Base-by-base conservation (phyloP, 2,329 filamentous ascomycete genomes). In the Botrytis sinoallii region DNA sequence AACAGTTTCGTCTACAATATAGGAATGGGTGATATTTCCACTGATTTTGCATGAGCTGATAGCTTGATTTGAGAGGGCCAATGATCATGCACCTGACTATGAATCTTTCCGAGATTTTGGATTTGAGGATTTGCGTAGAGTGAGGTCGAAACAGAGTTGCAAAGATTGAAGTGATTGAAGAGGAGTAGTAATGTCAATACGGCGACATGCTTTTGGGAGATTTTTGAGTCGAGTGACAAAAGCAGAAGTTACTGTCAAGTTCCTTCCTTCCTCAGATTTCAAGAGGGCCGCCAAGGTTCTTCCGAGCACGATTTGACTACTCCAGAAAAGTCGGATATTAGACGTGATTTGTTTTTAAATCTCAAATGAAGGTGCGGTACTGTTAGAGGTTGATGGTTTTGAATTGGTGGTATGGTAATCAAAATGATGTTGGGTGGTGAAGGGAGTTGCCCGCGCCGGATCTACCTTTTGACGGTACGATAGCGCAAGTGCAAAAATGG, bases 131-230 rank as follows among this genome's bases (percentile, higher is more conserved):
- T 29, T 32, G 40, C 18, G 44, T n/a, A 71, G 12, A 44, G 64
- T 77, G 76, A 76, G 60, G 77, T 76, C 74, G 72, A 74, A 74
- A 77, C 76, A 77, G 61, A 76, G 69, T 52, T 71, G 61, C 48
- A 44, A 57, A 20, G 65, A 65, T 57, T 57, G 52, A 40, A 55
- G 65, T 29, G 66, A 42, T 57, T n/a, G n/a, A 57, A 35, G 25
- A 3, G 52, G 52, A 57, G 52, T 57, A 29, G 52, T 29, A 42
- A 20, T 57, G 6, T 55, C 35, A 57, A 10, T 32, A 42, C 10
- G 20, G 25, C 46, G 46, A 55, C 65, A 55, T 68, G 20, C 46
- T 68, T 67, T 40, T 25, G 40, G 25, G 65, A 10, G 10, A 40
- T 16, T 52, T 38, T 52, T 6, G 46, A 29, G 32, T 68, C 32